These are phyloP conservation scores for Coemansia sp. DNA, from an alignment of 192 early-diverging fungal genomes.

Conservation along the genomic window DNA sequence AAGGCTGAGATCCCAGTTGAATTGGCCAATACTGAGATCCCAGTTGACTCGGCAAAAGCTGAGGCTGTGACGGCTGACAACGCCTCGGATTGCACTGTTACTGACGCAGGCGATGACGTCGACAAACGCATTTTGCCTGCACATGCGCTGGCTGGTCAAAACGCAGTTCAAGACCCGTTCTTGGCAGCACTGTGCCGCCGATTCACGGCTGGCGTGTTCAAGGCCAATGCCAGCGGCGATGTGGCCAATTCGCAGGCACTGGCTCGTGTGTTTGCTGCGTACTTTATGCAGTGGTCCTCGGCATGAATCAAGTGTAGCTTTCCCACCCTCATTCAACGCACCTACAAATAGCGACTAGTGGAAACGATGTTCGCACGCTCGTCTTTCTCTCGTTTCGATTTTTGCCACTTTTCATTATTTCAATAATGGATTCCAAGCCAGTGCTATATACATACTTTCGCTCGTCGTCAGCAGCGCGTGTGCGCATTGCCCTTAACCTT, in stretches of 20 bases:
- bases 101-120: not conserved
- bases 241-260: slow-evolving; percentile 28
- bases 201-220: slow-evolving; percentile 44
- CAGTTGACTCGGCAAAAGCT: not conserved
- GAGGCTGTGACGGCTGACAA: slow-evolving; percentile 2
- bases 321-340: not conserved
- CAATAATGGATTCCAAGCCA: slow-evolving; percentile 21
- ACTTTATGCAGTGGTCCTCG: slow-evolving; percentile 32
- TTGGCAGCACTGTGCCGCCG: slow-evolving; percentile 28
- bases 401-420: not conserved
- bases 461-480: slow-evolving; percentile 72
- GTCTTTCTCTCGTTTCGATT: not conserved
- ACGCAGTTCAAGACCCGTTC: slow-evolving; percentile 33
- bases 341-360: not conserved
- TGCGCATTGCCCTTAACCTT: slow-evolving; percentile 71
- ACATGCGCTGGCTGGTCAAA: slow-evolving; percentile 26
- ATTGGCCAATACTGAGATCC: not conserved
- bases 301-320: not conserved
- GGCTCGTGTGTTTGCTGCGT: slow-evolving; percentile 40
- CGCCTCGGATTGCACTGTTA: slow-evolving; percentile 21
- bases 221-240: slow-evolving; percentile 23
- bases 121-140: slow-evolving; percentile 24
- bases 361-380: not conserved
- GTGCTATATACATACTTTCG: slow-evolving; percentile 78
- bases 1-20: not conserved